phyloP scores from a whole-genome alignment of 306 rosid genomes.

The Malus fusca region DNA sequence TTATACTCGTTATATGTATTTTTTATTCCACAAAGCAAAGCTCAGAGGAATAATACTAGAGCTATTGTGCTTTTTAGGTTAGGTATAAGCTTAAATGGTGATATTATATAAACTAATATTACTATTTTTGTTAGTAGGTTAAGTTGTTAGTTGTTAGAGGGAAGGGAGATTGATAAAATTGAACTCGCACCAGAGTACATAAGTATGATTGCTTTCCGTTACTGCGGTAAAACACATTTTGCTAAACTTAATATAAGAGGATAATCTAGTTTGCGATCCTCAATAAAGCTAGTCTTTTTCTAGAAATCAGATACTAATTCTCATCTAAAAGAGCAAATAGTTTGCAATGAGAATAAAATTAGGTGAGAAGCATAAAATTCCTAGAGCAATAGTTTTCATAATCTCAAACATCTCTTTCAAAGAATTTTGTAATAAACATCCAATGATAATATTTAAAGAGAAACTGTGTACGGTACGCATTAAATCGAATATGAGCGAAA shows the following conservation, averaged over 20 bases:
- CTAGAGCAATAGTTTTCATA: background rate
- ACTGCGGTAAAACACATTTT: too few species aligned
- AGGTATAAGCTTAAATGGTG: slow-evolving; percentile 8
- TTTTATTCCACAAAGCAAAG: background rate
- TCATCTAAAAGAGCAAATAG: slow-evolving; percentile 7
- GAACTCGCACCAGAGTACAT: too few species aligned
- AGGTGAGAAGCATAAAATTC: background rate
- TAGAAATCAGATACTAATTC: slow-evolving; percentile 19
- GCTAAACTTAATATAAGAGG: background rate
- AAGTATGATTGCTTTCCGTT: too few species aligned
- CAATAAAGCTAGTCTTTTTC: background rate
- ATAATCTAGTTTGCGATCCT: slow-evolving; percentile 6
- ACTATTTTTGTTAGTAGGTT: too few species aligned
- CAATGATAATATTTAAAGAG: background rate
- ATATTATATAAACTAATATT: background rate
- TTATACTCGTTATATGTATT: background rate
- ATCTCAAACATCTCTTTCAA: background rate
- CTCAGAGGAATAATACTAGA: background rate
- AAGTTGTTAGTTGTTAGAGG: too few species aligned
- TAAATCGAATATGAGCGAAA: background rate
- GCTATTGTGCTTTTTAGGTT: background rate
- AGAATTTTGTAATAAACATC: background rate
- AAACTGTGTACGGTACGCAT: slow-evolving; percentile 8
- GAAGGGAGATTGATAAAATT: too few species aligned
- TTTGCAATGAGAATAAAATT: slow-evolving; percentile 1